These are phyloP conservation scores for Edaphochlamys debaryana DNA, from an alignment of 139 green algal species.

Conservation along the genomic window DNA sequence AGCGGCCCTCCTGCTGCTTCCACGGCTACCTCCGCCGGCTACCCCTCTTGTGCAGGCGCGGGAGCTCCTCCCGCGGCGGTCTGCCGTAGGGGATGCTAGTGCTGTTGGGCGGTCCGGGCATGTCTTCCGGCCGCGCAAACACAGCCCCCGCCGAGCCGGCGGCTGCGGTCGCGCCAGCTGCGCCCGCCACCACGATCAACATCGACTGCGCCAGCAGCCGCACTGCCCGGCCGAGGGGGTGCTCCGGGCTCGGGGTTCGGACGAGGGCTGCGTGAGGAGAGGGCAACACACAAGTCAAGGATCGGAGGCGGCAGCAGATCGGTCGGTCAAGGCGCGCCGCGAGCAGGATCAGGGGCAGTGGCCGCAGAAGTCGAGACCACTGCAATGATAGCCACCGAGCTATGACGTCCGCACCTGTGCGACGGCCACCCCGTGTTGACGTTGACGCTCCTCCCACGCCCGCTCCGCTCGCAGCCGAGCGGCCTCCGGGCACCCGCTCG, in stretches of 20 bases:
- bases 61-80: not conserved
- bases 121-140: slow-evolving; percentile 2
- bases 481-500: too few relatives aligned
- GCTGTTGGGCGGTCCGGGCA: not conserved
- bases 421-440: too few relatives aligned
- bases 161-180: slow-evolving; percentile 17
- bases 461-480: too few relatives aligned
- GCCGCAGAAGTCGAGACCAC: not conserved
- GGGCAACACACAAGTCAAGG: too few relatives aligned
- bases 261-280: too few relatives aligned
- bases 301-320: too few relatives aligned
- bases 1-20: too few relatives aligned
- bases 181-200: slow-evolving; percentile 19
- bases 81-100: slow-evolving; percentile 12
- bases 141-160: not conserved
- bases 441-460: too few relatives aligned
- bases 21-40: too few relatives aligned
- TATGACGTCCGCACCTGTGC: not conserved
- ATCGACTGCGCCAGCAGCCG: slow-evolving; percentile 28
- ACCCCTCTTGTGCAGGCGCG: too few relatives aligned
- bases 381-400: not conserved
- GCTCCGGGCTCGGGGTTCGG: not conserved
- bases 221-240: slow-evolving; percentile 1
- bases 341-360: too few relatives aligned
- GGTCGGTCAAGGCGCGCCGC: too few relatives aligned